Base-by-base conservation (phyloP, 73 alveolate species). In the Blepharisma stoltei region DNA sequence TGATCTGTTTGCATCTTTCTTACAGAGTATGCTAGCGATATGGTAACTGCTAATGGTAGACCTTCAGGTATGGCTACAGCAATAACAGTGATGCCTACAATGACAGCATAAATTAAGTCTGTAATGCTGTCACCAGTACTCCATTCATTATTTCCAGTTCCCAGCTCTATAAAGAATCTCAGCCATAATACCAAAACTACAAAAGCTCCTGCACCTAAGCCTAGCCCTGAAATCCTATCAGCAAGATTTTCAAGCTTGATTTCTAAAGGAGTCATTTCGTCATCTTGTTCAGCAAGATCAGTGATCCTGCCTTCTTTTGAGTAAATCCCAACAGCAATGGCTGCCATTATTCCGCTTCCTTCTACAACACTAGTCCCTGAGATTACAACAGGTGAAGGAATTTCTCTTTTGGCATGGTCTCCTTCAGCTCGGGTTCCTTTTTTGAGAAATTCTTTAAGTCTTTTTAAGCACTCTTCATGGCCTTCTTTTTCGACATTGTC, bases 61-160 rank as follows among this genome's bases (percentile, higher is more conserved):
- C 95, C 95, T 54, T 88, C 95, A 21, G 95, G 95, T 5, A 88
- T 84, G 25, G 95, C 95, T 7, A 89, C 95, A 43, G 88, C 95
- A 77, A 89, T 81, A 41, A 89, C 91, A 66, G 93, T 78, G 23
- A 89, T 76, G 0, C 90, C 95, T 8, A 89, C 76, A 49, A 89
- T 76, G 54, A 89, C 41, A 32, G 41, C 41, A 32, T 32, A 32
- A 53, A 95, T 81, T 71, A 92, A 71, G 43, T 86, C 84, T 77
- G 79, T 67, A 73, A 89, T 37, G 66, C 80, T 54, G 70, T 68
- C 65, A 7, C 77, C 79, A 18, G 67, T 78, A 4, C 86, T 88
- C 69, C 82, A 49, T 47, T 83, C 86, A 78, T 85, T 66, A 43
- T 87, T 92, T 48, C 81, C 70, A 32, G 41, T 32, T 32, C 18